Evolutionary conservation across 1,139 yeast genomes (phyloP), one percentile per base, ranked within the genome.

Genomic region (Blastobotrys proliferans): DNA sequence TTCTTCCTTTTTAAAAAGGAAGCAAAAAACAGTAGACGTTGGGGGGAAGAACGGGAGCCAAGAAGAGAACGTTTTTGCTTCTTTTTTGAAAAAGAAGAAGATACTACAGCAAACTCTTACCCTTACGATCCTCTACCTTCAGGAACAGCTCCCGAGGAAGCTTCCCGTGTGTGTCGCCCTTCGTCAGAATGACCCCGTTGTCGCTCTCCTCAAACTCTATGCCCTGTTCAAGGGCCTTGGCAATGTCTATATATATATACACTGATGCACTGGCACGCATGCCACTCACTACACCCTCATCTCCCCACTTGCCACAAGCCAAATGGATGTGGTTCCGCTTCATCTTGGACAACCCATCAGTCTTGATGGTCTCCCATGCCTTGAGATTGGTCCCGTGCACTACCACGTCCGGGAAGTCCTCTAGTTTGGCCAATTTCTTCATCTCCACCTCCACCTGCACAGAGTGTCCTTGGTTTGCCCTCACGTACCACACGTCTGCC

Each of bases 401-500:
- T 2, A 59, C 55, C 0, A 47, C 43, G 0, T 76, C 38, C 3
- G 68, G 82, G 40, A 73, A 64, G 6, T 68, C 62, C 0, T 56
- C 60, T 0, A 47, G 32, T 2, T 45, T 26, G 1, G 43, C 42
- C 6, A 58, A 45, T 9, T 69, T 58, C 13, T 46, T 55, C 17
- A 44, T 50, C 27, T 49, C 48, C 46, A 77, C 60, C 13, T 73
- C 72, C 0, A 83, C 73, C 21, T 63, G 53, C 11, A 92, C 66
- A 0, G 95, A 80, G 61, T 92, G 98, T 6, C 98, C 98, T 62
- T 92, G 98, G 44, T 81, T 82, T 1, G 98, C 98, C 58, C 97
- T 78, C 11, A 92, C 83, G 29, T 54, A 63, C 58, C 68, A 56
- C 3, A 27, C 14, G 11, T 31, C 34, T 33, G 24, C 26, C 11